Conservation (phyloP, 768 basidiomycete species). For the Phylloporus arenicola region DNA sequence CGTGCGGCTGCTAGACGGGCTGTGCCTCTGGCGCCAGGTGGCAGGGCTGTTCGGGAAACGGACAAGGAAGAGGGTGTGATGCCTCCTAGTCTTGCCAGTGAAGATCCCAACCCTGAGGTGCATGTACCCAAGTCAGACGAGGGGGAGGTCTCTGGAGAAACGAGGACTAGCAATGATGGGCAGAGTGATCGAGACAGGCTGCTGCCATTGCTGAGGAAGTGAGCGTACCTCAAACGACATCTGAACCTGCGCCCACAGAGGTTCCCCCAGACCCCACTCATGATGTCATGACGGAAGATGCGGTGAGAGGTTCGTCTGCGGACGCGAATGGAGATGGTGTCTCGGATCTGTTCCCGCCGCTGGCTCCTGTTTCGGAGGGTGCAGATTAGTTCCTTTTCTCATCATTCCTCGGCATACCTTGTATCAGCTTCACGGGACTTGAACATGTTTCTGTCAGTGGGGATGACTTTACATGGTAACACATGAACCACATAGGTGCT, state of each 20-base stretch:
- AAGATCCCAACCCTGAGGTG: background rate
- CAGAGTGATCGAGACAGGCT: background rate
- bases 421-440: too few species aligned
- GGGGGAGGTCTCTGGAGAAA: background rate
- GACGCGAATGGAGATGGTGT: background rate
- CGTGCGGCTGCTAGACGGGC: constrained; percentile 53
- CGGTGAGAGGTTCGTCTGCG: background rate
- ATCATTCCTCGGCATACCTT: background rate
- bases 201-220: background rate
- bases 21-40: constrained; percentile 13
- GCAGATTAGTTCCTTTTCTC: background rate
- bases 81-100: background rate
- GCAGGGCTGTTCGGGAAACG: background rate
- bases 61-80: constrained; percentile 4
- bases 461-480: too few species aligned
- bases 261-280: background rate
- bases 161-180: background rate
- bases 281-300: background rate
- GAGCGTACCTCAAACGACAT: background rate
- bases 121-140: background rate
- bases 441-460: too few species aligned
- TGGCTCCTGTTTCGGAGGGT: background rate
- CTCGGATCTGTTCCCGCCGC: background rate
- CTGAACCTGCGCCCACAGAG: background rate
- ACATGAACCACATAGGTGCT: too few species aligned